Base-by-base conservation (phyloP, 805 yeast species). In the Teunomyces kruisii region DNA sequence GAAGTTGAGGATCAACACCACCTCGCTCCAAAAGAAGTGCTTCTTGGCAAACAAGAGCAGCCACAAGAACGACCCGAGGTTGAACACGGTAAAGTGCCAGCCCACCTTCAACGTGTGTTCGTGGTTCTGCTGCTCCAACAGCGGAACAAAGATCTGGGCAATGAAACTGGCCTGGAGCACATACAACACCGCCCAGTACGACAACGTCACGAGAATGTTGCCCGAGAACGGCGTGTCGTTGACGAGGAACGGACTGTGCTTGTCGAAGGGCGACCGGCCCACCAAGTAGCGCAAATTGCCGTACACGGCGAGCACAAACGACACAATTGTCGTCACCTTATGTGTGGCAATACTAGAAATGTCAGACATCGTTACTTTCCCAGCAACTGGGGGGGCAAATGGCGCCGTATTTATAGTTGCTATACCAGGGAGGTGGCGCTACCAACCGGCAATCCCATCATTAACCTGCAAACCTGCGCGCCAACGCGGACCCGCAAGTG, bases 141-240 rank as follows among this genome's bases (percentile, higher is more conserved):
- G 38, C 48, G 75, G 74, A 45, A 63, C 54, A 52, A 76, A 76
- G 52, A 65, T 70, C 52, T 76, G 79, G 13, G 66, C 47, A 32
- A 79, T 68, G 54, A 78, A 83, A 30, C 70, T 55, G 30, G 76
- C 57, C 62, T 87, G 95, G 31, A 76, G 56, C 2, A 79, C 46
- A 47, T 78, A 74, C 19, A 78, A 65, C 27, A 81, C 47, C 2
- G 68, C 67, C 91, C 91, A 86, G 65, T 72, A 87, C 9, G 76
- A 62, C 35, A 79, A 61, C 2, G 75, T 62, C 12, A 81, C 68
- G 10, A 80, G 46, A 9, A 74, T 60, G 47, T 75, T 74, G 12
- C 81, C 80, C 2, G 89, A 78, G 70, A 87, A 87, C 10, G 96
- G 94, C 2, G 94, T 88, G 54, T 76, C 70, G 5, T 75, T 75